Percentiles rank a stretch among this genome's conserved stretches.
Conservation (phyloP, 345 rosid species). For the Jatropha curcas region DNA sequence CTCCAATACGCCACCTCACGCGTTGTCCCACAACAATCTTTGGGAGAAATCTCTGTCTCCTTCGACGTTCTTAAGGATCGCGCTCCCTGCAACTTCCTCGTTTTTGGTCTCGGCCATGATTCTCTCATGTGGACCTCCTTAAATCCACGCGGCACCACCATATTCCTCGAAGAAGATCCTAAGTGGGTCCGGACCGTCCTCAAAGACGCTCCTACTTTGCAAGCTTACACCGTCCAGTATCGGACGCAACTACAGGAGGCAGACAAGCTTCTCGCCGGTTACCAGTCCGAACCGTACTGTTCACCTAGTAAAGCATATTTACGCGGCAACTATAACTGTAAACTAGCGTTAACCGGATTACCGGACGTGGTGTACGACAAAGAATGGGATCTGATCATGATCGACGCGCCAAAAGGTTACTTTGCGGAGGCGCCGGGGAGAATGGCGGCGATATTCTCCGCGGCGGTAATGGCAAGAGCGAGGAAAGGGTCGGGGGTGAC, state of each 20-base stretch:
- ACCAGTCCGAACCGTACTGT: slow-evolving; percentile 46
- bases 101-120: slow-evolving; percentile 72
- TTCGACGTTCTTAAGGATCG: slow-evolving; percentile 41
- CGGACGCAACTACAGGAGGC: slow-evolving; percentile 64
- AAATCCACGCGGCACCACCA: slow-evolving; percentile 66
- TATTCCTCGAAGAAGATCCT: slow-evolving; percentile 77
- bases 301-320: slow-evolving; percentile 50
- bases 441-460: slow-evolving; percentile 82
- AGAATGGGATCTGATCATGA: slow-evolving; percentile 87
- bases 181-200: slow-evolving; percentile 57
- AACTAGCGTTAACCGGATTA: slow-evolving; percentile 56
- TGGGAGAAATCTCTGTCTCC: slow-evolving; percentile 37
- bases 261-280: slow-evolving; percentile 38
- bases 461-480: slow-evolving; percentile 72
- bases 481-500: slow-evolving; percentile 68
- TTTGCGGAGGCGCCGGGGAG: slow-evolving; percentile 68
- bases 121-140: slow-evolving; percentile 79
- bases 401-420: slow-evolving; percentile 82
- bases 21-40: slow-evolving; percentile 42
- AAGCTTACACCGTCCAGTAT: slow-evolving; percentile 64
- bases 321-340: slow-evolving; percentile 58
- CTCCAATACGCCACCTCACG: slow-evolving; percentile 58
- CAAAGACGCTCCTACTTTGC: slow-evolving; percentile 42
- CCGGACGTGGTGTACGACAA: slow-evolving; percentile 80
- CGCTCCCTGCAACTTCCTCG: slow-evolving; percentile 59